Conservation (phyloP, 2,329 filamentous ascomycete species). For the Celoporthe dispersa region DNA sequence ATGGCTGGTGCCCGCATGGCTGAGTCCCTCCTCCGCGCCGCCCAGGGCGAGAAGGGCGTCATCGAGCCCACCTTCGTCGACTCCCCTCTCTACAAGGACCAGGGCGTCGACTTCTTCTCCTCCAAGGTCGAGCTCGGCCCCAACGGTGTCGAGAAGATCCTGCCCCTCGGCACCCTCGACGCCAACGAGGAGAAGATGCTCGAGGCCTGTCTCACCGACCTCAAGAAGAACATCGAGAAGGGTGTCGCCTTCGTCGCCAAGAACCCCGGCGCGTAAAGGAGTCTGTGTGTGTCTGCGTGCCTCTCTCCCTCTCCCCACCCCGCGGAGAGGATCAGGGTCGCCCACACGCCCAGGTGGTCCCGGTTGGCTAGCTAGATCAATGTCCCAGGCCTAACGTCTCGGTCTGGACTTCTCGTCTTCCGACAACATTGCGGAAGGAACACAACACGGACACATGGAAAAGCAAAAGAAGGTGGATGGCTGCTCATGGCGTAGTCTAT, state of each 20-base stretch:
- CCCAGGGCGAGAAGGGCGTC: slow-evolving; percentile 92
- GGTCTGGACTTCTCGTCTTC: background rate
- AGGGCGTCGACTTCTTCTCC: slow-evolving; percentile 96
- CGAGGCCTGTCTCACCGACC: slow-evolving; percentile 80
- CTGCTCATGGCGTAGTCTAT: slow-evolving; percentile 24
- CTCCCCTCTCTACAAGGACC: slow-evolving; percentile 96
- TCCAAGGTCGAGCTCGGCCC: slow-evolving; percentile 95
- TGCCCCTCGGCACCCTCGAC: slow-evolving; percentile 82
- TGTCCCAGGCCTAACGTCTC: background rate
- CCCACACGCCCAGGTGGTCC: background rate
- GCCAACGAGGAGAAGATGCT: slow-evolving; percentile 87
- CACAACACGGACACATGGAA: slow-evolving; percentile 1
- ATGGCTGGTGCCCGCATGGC: slow-evolving; percentile 87
- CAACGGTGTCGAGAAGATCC: slow-evolving; percentile 93
- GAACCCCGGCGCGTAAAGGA: slow-evolving; percentile 63
- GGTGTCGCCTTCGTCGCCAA: slow-evolving; percentile 66
- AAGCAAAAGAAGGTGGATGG: slow-evolving; percentile 18
- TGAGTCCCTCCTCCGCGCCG: slow-evolving; percentile 90
- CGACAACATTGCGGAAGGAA: slow-evolving; percentile 13
- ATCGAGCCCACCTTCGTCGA: slow-evolving; percentile 97
- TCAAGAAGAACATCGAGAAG: slow-evolving; percentile 97
- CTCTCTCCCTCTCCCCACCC: background rate
- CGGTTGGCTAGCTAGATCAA: slow-evolving; percentile 9
- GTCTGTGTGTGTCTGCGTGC: background rate
- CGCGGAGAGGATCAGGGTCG: background rate